Conservation (phyloP, 1,284 basidiomycete genomes). For the Fomitopsis schrenkii region DNA sequence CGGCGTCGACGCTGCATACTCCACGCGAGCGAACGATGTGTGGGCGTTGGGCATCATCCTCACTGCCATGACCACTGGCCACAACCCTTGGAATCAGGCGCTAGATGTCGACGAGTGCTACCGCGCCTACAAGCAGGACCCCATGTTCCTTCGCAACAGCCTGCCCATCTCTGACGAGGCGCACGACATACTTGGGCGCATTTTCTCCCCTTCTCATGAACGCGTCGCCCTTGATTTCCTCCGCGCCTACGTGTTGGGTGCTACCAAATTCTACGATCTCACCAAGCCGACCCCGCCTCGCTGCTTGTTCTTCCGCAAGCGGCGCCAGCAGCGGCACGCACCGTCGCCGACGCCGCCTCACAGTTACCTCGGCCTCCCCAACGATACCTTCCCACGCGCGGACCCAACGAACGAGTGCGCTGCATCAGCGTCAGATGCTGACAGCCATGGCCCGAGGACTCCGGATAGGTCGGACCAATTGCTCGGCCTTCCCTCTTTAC, state of each 20-base stretch:
- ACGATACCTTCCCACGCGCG: neutral
- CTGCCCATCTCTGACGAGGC: constrained; percentile 71
- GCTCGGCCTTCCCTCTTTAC: neutral
- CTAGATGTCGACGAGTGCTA: constrained; percentile 73
- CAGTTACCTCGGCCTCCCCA: neutral
- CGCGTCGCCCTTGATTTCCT: constrained; percentile 60
- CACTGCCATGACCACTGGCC: constrained; percentile 81
- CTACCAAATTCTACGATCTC: constrained; percentile 25
- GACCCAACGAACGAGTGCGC: neutral
- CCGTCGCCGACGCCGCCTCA: neutral
- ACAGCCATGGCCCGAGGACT: constrained; percentile 1
- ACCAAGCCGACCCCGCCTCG: constrained; percentile 1
- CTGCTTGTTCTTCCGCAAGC: neutral
- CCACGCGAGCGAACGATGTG: constrained; percentile 23
- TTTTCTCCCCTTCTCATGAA: constrained; percentile 47
- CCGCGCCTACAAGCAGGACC: constrained; percentile 38
- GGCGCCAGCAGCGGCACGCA: neutral
- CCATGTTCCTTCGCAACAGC: constrained; percentile 62
- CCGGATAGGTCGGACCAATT: neutral
- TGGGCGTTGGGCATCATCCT: constrained; percentile 29
- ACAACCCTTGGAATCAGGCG: constrained; percentile 88
- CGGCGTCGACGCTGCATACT: constrained; percentile 12
- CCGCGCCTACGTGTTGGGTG: constrained; percentile 27
- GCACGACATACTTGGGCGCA: constrained; percentile 53
- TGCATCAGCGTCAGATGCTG: neutral